Percentiles rank a stretch among this genome's conserved stretches.
Evolutionary conservation across 176 grass and related monocot species (phyloP).

Genomic region (Calamus simplicifolius): DNA sequence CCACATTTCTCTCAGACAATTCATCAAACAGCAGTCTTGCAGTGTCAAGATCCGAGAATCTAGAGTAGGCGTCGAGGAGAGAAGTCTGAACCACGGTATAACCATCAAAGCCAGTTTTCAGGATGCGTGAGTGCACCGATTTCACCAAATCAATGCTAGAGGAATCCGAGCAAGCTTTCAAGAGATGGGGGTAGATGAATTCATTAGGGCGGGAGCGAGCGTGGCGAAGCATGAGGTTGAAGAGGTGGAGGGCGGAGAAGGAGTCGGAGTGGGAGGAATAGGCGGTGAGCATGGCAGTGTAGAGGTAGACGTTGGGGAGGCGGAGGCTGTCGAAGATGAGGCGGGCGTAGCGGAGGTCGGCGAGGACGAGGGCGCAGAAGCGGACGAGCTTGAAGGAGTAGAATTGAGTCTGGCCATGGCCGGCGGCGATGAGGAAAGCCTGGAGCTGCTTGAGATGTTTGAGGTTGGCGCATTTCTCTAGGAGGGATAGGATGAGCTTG

Average conservation of each 20-base stretch:
- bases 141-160: slow-evolving; percentile 17
- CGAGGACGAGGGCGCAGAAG: slow-evolving; percentile 47
- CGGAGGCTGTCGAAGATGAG: slow-evolving; percentile 54
- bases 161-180: slow-evolving; percentile 42
- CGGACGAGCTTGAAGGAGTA: slow-evolving; percentile 75
- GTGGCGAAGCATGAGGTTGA: slow-evolving; percentile 53
- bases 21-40: slow-evolving; percentile 60
- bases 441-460: slow-evolving; percentile 68
- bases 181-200: slow-evolving; percentile 66
- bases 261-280: slow-evolving; percentile 13
- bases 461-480: slow-evolving; percentile 45
- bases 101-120: slow-evolving; percentile 48
- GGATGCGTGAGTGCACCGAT: slow-evolving; percentile 46
- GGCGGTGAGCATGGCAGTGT: slow-evolving; percentile 76
- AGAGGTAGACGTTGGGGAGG: slow-evolving; percentile 63
- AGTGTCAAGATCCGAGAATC: slow-evolving; percentile 42
- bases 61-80: slow-evolving; percentile 57
- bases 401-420: slow-evolving; percentile 51
- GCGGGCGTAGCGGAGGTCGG: slow-evolving; percentile 55
- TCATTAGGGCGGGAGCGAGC: slow-evolving; percentile 46
- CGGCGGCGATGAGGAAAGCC: slow-evolving; percentile 39
- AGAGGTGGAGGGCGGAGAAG: slow-evolving; percentile 34
- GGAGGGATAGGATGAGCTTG: slow-evolving; percentile 38
- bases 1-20: slow-evolving; percentile 59
- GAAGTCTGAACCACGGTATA: slow-evolving; percentile 38